phyloP scores from a whole-genome alignment of 257 asterid species.

The Schizonepeta tenuifolia region DNA sequence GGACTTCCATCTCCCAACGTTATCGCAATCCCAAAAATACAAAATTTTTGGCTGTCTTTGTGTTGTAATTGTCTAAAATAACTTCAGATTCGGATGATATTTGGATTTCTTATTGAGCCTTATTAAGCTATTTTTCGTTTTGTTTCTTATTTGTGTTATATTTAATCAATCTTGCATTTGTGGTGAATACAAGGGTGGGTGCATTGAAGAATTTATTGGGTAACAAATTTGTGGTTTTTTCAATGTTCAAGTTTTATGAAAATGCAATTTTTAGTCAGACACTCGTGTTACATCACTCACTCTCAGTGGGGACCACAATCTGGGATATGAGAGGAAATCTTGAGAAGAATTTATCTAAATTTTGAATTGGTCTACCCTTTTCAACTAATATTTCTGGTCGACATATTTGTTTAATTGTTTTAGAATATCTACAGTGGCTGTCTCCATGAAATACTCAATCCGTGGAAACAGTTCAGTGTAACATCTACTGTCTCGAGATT shows the following conservation, averaged over 20 bases:
- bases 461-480: too few species aligned
- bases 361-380: neutral
- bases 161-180: too few species aligned
- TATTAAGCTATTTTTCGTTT: neutral
- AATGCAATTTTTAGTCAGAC: neutral
- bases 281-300: neutral
- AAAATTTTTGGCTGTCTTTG: constrained; percentile 33
- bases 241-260: neutral
- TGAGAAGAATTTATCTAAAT: neutral
- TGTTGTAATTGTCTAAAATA: constrained; percentile 45
- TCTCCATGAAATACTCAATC: too few species aligned
- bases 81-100: constrained; percentile 40
- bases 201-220: too few species aligned
- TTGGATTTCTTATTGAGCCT: neutral
- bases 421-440: too few species aligned
- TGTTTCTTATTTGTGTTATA: neutral
- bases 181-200: neutral
- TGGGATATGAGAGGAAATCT: neutral
- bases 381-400: neutral
- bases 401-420: too few species aligned
- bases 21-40: constrained; percentile 37
- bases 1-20: constrained; percentile 36
- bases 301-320: neutral
- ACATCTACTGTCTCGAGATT: too few species aligned
- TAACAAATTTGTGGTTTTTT: too few species aligned